These are phyloP conservation scores for Eutrema salsugineum DNA, from an alignment of 441 rosid species.

Conservation along the genomic window DNA sequence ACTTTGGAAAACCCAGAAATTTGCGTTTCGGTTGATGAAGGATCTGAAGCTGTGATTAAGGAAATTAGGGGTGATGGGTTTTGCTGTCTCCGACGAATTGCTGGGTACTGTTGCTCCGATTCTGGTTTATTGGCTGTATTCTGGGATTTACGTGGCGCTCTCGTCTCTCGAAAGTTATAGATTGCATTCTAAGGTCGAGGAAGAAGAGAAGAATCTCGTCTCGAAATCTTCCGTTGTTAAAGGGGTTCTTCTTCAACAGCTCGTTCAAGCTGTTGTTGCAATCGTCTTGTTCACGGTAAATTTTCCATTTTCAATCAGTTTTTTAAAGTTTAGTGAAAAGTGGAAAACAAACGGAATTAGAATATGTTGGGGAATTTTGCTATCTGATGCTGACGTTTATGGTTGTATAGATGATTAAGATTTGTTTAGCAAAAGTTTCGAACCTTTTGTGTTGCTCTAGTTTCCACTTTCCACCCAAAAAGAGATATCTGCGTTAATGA, in stretches of 20 bases:
- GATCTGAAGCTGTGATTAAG: slow-evolving; percentile 10
- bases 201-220: slow-evolving; percentile 78
- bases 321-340: background rate
- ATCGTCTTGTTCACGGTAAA: slow-evolving; percentile 64
- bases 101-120: slow-evolving; percentile 75
- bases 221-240: slow-evolving; percentile 61
- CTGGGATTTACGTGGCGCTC: slow-evolving; percentile 58
- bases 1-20: background rate
- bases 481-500: background rate
- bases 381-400: slow-evolving; percentile 4
- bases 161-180: slow-evolving; percentile 61
- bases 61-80: slow-evolving; percentile 39
- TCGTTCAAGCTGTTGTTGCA: slow-evolving; percentile 76
- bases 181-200: slow-evolving; percentile 70
- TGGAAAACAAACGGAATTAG: background rate
- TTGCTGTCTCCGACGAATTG: slow-evolving; percentile 65
- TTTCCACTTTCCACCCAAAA: background rate
- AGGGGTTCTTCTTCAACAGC: slow-evolving; percentile 82
- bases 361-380: background rate
- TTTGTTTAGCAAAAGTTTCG: background rate
- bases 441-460: background rate
- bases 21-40: background rate
- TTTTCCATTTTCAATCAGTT: background rate
- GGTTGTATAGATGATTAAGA: background rate
- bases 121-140: slow-evolving; percentile 75